Base-by-base conservation (phyloP, 805 yeast species). In the Yamadazyma phyllophila region DNA sequence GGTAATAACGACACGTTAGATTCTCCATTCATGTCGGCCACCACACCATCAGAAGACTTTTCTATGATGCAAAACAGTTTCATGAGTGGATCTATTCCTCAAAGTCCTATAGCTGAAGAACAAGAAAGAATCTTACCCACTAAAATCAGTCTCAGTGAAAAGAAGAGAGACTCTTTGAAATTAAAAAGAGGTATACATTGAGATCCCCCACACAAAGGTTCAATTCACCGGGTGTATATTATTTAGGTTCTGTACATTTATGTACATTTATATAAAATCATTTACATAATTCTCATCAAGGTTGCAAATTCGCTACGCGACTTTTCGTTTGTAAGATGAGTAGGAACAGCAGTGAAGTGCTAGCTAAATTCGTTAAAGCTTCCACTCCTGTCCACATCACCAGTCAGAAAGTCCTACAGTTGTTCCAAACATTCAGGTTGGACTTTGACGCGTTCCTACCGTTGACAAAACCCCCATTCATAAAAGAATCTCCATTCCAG, bases 181-280 rank as follows among this genome's bases (percentile, higher is more conserved):
- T 53, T 72, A 56, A 72, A 72, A 45, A 60, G 77, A 58, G 77
- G 77, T 27, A 72, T 71, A 26, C 73, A 63, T 52, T 71, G 57
- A 48, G 16, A 20, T 24, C 8, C 16, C 4, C 16, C 4, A 14
- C 8, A 20, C 10, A 3, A 15, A 6, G 36, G 27, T 41, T 41
- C 34, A 41, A n/a, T 32, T 33, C 42, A 10, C 24, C 31, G 36
- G 24, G 24, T 35, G 26, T 20, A 35, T 35, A 17, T 15, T 16
- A 29, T 29, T 20, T 20, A 20, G 24, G 24, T 20, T 29, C 17
- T 15, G 17, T 32, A 32, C 14, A 4, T 32, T n/a, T 32, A 32
- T n/a, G 10, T 32, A 13, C 36, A 20, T 20, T 20, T 20, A 20
- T 20, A 20, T 20, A 20, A 20, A 20, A 20, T 20, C 24, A 20